Conservation (phyloP, 345 rosid genomes). For the Ricinus communis region DNA sequence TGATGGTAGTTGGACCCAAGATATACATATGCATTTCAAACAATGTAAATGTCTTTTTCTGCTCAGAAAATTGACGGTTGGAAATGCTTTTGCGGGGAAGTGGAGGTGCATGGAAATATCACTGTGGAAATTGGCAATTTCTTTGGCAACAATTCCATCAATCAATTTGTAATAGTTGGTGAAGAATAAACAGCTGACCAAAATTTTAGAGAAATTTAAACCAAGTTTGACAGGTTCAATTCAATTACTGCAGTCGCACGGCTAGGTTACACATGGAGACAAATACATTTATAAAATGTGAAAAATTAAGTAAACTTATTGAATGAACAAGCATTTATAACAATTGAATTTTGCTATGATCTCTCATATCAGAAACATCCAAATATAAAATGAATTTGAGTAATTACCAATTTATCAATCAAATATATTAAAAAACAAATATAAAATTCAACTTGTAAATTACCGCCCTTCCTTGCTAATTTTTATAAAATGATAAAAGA, state of each 20-base stretch:
- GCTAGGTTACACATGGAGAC: not conserved
- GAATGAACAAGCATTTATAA: not conserved
- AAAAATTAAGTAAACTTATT: not conserved
- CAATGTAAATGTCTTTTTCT: not conserved
- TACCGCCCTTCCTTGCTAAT: too few relatives aligned
- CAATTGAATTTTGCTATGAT: not conserved
- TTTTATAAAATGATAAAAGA: too few relatives aligned
- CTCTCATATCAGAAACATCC: conserved; percentile 1
- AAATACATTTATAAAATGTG: not conserved
- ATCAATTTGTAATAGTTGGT: conserved; percentile 1
- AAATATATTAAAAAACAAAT: too few relatives aligned
- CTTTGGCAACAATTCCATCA: conserved; percentile 7
- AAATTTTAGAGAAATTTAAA: not conserved
- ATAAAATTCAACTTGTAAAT: too few relatives aligned
- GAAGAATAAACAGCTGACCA: not conserved
- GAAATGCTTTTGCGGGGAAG: not conserved
- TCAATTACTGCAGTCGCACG: not conserved
- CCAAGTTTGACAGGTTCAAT: not conserved
- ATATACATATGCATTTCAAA: too few relatives aligned
- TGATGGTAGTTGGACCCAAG: not conserved
- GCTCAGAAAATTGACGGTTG: conserved; percentile 13
- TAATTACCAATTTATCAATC: too few relatives aligned
- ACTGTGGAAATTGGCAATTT: not conserved
- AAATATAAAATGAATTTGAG: too few relatives aligned
- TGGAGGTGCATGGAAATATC: conserved; percentile 9